Percentiles rank a stretch among this genome's conserved stretches.
Evolutionary conservation across 2,329 filamentous ascomycete species (phyloP).

Genomic region (Aspergillus pseudoterreus): DNA sequence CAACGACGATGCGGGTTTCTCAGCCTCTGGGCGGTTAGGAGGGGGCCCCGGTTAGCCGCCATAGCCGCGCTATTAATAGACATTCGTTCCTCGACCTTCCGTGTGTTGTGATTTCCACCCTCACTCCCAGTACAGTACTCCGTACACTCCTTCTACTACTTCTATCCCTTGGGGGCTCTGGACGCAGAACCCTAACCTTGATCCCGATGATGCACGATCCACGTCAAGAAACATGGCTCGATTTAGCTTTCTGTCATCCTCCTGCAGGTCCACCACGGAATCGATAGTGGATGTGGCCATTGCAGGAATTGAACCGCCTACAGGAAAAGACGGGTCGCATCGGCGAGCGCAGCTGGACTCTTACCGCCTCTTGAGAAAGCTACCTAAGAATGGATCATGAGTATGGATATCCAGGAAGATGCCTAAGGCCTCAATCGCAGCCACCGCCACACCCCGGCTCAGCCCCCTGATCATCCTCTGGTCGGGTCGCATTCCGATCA

Average conservation of each 20-base stretch:
- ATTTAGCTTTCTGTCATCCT: background rate
- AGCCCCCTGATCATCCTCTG: background rate
- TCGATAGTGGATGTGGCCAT: background rate
- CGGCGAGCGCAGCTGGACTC: background rate
- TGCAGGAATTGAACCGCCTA: no score
- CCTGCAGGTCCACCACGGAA: background rate
- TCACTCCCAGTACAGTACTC: no score
- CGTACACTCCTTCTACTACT: background rate
- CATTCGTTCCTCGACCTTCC: background rate
- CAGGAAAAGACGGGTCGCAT: background rate
- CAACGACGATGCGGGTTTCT: conserved; percentile 1
- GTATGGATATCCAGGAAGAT: no score
- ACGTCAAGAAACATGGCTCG: background rate
- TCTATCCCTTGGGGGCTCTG: background rate
- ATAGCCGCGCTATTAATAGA: conserved; percentile 5
- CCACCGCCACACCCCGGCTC: background rate
- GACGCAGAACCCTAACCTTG: no score
- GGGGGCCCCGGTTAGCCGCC: background rate
- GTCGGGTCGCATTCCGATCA: no score
- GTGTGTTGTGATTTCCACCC: background rate
- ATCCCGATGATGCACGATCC: background rate
- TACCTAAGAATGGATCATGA: no score
- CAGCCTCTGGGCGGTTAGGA: background rate
- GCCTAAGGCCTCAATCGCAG: background rate
- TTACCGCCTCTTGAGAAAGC: no score